Conservation (phyloP, 768 basidiomycete species). For the Boletus sensibilis region DNA sequence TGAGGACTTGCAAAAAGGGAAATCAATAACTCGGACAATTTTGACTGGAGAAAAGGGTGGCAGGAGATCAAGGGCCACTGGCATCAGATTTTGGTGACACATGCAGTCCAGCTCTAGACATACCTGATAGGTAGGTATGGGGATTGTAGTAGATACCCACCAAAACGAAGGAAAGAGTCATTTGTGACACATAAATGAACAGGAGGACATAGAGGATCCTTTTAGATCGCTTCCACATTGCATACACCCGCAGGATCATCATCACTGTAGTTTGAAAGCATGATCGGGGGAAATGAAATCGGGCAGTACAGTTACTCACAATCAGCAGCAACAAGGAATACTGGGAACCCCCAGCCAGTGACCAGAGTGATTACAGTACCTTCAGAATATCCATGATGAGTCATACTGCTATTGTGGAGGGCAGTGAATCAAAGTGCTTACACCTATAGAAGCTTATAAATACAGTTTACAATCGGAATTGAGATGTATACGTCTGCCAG, state of each 20-base stretch:
- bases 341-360: neutral
- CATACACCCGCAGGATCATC: slow-evolving; percentile 14
- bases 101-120: neutral
- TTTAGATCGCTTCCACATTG: slow-evolving; percentile 10
- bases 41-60: neutral
- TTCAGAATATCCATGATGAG: neutral
- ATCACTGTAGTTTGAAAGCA: slow-evolving; percentile 1
- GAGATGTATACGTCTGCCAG: neutral
- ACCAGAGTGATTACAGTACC: neutral
- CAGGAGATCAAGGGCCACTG: too few relatives aligned
- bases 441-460: neutral
- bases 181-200: neutral
- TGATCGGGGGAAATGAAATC: too few relatives aligned
- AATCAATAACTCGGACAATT: neutral
- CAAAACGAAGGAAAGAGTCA: neutral
- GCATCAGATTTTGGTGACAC: neutral
- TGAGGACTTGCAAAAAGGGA: neutral
- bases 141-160: neutral
- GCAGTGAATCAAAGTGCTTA: neutral
- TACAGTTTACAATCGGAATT: neutral
- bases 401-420: neutral
- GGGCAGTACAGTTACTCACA: neutral
- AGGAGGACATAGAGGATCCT: neutral
- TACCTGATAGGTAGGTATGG: neutral
- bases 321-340: neutral